Base-by-base conservation (phyloP, 768 basidiomycete species). In the Phylloporus arenicola region DNA sequence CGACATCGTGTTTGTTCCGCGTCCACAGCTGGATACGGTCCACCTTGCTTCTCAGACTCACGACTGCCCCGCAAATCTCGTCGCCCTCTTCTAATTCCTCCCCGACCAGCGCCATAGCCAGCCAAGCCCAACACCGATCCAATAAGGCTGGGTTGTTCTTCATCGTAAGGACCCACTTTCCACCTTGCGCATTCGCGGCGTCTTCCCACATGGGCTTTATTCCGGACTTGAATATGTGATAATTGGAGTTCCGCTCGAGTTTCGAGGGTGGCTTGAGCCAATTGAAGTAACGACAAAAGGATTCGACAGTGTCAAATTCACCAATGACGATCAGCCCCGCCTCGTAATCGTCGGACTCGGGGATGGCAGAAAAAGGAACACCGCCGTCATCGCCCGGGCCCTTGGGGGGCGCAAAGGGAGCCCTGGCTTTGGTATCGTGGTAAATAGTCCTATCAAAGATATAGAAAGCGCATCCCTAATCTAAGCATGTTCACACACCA, bases 181-280 rank as follows among this genome's bases (percentile, higher is more conserved):
- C 93, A 17, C 93, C 93, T 47, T 85, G 79, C 22, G 88, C 87
- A 62, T 96, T 96, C 47, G 91, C 88, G 27, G 81, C 80, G 65
- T 95, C 93, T 71, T 95, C 93, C 92, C 92, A 96, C 93, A 96
- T 95, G 13, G 91, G 91, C 64, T 92, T 91, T 74, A 93, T 93
- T 16, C 89, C 89, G 19, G 82, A 77, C 71, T 95, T 95, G 81
- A 97, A 96, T 48, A 97, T 77, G 64, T 97, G 93, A 60, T 95
- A 93, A 70, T 96, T 97, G 41, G 87, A 86, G 70, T 91, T 92
- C 60, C 83, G 83, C 60, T 92, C 88, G 30, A 95, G 80, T 61
- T 83, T 81, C 30, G 89, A 91, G 11, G 93, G 93, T 0, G 88
- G 87, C 68, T 92, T 92, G 55, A 92, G 83, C 90, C 90, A 92